These are phyloP conservation scores for Ambispora gerdemannii DNA, from an alignment of 192 early-diverging fungal species.

Conservation along the genomic window DNA sequence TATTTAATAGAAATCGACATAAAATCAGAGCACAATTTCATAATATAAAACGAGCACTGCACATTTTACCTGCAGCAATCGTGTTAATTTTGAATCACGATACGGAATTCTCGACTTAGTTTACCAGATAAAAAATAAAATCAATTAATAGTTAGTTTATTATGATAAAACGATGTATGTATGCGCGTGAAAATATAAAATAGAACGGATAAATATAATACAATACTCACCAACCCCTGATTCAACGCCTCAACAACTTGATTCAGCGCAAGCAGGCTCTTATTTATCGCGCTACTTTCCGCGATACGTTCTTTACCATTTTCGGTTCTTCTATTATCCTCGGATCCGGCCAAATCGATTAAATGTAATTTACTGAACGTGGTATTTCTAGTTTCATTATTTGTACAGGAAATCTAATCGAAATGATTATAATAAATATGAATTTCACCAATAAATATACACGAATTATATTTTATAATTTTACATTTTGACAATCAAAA, in stretches of 20 bases:
- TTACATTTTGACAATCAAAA: conserved; percentile 28
- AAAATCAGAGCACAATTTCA: not conserved
- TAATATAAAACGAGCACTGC: not conserved
- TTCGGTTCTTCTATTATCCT: conserved; percentile 63
- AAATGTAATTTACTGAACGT: conserved; percentile 54
- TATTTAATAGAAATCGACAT: not conserved
- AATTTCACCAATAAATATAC: too few relatives aligned
- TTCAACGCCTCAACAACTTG: conserved; percentile 66
- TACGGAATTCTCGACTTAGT: conserved; percentile 48
- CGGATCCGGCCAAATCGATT: conserved; percentile 66
- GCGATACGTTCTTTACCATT: conserved; percentile 58
- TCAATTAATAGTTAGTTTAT: too few relatives aligned
- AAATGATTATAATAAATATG: too few relatives aligned
- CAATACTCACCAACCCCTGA: conserved; percentile 38
- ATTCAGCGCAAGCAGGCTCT: conserved; percentile 60
- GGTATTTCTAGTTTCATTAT: conserved; percentile 35
- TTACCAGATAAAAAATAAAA: not conserved
- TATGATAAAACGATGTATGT: too few relatives aligned
- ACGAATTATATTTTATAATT: not conserved
- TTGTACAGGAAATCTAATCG: conserved; percentile 33
- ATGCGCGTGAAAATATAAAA: too few relatives aligned
- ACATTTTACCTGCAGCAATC: conserved; percentile 48
- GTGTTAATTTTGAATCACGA: conserved; percentile 67
- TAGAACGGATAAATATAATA: too few relatives aligned
- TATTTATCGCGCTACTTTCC: conserved; percentile 66